Base-by-base conservation (phyloP, 148 eudicot species). In the Chenopodium berlandieri region DNA sequence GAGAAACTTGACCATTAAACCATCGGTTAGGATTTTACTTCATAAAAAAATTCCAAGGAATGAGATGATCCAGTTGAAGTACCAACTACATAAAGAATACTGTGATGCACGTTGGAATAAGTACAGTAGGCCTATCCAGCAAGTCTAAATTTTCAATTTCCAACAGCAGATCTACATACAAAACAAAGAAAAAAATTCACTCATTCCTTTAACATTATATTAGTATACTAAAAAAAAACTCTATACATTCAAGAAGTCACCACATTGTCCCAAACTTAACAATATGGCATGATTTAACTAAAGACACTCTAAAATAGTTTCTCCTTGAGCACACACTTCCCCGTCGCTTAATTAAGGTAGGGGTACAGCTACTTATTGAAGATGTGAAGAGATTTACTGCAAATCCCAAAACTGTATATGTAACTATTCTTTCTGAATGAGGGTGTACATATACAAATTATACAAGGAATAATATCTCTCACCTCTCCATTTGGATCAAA, bases 401-500 rank as follows among this genome's bases (percentile, higher is more conserved):
- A 37, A 13, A 71, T 69, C 44, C 44, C 8, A 40, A 40, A 4
- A 40, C 44, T 40, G 8, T 40, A 40, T 14, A 69, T 32, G 46
- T 50, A 13, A 50, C 14, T 50, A 40, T 40, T 11, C 3, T 50
- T 48, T 48, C 54, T 2, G 13, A 50, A 12, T 2, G 2, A 50
- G 16, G 54, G 54, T 50, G 54, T 40, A 40, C 8, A 40, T 40
- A 40, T 40, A 40, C 6, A 40, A 40, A 40, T 40, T 40, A 40
- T 40, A 40, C 44, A 40, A 40, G 44, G 0, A 40, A 40, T 40
- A 5, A 5, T 40, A 5, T 40, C 44, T 40, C 44, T 40, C 7
- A 94, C 97, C 91, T 90, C 91, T 79, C 96, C 96, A n/a, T 91
- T 81, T n/a, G 91, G 86, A 92, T 92, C 93, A 37, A 87, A 85